Evolutionary conservation across 2,329 filamentous ascomycete genomes (phyloP), one percentile per base, ranked within the genome.

Genomic region (Aspergillus felis): DNA sequence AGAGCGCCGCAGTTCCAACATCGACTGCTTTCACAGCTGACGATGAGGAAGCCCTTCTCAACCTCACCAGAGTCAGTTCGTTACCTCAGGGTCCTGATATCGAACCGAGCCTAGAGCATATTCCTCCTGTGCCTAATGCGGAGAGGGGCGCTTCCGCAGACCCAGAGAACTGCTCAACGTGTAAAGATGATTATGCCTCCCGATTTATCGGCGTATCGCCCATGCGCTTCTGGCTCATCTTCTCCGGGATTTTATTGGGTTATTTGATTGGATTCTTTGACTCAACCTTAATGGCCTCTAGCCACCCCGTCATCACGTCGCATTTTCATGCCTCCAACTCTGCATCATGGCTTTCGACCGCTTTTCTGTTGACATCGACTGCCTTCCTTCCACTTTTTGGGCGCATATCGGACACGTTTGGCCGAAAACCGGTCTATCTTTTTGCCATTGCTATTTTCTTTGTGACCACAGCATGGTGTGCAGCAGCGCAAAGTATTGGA

Each of bases 311-410:
- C 57, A 91, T 93, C 60, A 92, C 89, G 0, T 91, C 88, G 0
- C 86, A 92, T 71, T 93, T 93, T 72, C 78, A 86, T 59, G 84
- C 88, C 51, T 89, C 89, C 32, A 91, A 93, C 71, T 85, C 85
- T 50, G 90, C 90, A 3, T 91, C 89, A 1, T 94, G 90, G 90
- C 79, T 93, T 4, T 91, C 89, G 1, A 93, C 90, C 0, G 85
- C 88, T 0, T 93, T 92, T 62, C 74, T 93, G 38, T 79, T 94
- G 41, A 91, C 90, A 0, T 89, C 85, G 3, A 92, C 89, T 1
- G 85, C 87, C 25, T 87, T 91, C 57, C 87, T 92, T 72, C 89
- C 90, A 0, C 76, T 93, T 1, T 84, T 90, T 61, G 90, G 89
- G 3, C 82, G 90, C 2, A 71, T 92, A 1, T 91, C 88, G 1